These are phyloP conservation scores for Camellia oleifera DNA, from an alignment of 179 eudicot genomes.

Conservation along the genomic window DNA sequence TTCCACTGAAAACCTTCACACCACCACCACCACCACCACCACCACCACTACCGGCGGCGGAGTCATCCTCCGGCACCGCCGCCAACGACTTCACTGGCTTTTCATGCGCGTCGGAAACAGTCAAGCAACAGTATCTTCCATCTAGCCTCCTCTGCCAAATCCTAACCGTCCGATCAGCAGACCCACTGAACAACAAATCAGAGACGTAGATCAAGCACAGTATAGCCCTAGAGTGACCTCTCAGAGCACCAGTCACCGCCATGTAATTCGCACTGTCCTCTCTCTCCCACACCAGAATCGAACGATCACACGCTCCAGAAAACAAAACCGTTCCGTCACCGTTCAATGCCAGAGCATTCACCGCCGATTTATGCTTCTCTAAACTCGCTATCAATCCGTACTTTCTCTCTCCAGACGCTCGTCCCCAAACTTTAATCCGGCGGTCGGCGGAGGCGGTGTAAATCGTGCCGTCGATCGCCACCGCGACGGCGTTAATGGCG, in stretches of 20 bases:
- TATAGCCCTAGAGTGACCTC: constrained; percentile 77
- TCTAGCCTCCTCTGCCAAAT: constrained; percentile 58
- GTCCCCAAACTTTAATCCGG: constrained; percentile 67
- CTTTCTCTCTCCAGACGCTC: constrained; percentile 27
- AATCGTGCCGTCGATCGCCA: constrained; percentile 56
- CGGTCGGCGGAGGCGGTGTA: constrained; percentile 86
- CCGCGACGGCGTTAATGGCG: constrained; percentile 59
- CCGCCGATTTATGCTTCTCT: constrained; percentile 86
- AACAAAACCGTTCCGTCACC: constrained; percentile 54
- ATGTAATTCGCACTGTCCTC: constrained; percentile 52
- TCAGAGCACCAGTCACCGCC: constrained; percentile 79
- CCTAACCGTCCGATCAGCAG: constrained; percentile 89
- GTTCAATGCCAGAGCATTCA: constrained; percentile 71
- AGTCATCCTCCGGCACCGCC: constrained; percentile 27
- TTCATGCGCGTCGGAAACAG: constrained; percentile 64
- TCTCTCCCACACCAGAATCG: constrained; percentile 87
- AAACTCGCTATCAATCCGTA: constrained; percentile 49
- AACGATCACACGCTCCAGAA: constrained; percentile 90
- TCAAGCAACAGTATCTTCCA: constrained; percentile 56
- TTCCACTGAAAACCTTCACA: constrained; percentile 66
- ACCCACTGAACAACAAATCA: constrained; percentile 75
- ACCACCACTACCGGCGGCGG: constrained; percentile 14
- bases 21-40: constrained; percentile 24
- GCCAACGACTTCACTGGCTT: constrained; percentile 73
- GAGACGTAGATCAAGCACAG: constrained; percentile 59